Base-by-base conservation (phyloP, 2,329 filamentous ascomycete species). In the Fonsecaea nubica region DNA sequence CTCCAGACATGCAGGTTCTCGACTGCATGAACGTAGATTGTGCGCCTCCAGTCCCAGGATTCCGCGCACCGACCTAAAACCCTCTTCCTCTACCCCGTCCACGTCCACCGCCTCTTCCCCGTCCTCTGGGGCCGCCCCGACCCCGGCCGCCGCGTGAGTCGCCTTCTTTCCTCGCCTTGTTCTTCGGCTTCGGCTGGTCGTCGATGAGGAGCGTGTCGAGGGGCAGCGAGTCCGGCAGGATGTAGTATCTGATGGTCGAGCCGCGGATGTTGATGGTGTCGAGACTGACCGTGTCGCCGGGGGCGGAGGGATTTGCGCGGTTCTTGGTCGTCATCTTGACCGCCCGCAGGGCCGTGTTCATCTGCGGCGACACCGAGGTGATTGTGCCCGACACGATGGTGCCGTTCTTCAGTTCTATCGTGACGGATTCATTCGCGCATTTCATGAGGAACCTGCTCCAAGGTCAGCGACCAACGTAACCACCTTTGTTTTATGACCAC, bases 351-450 rank as follows among this genome's bases (percentile, higher is more conserved):
- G 93, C 90, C 64, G 93, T 97, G 85, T 99, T 99, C 95, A 99
- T 99, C 81, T 97, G 92, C 10, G 96, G 95, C 6, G 93, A 95
- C 75, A 99, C 93, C 42, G 93, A 95, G 67, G 93, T 93, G 79
- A 99, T 97, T 73, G 95, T 98, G 82, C 95, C 95, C 80, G 97
- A 92, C 74, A 98, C 87, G 76, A 98, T 96, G 74, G 95, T 84
- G 95, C 93, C 95, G 87, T 98, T 98, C 82, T 99, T 99, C 74
- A 99, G 86, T 82, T 99, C 95, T 80, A 99, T 92, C 53, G 94
- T 98, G 76, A 98, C 95, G 76, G 95, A 97, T 84, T 99, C 95
- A 81, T 97, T 98, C 81, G 92, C 89, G 81, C 94, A 98, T 86
- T 99, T 99, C 94, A 98, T 98, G 75, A 99, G 85, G 81, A 99